phyloP scores from a whole-genome alignment of 2,329 filamentous ascomycete species.

The Pseudocercospora musae region DNA sequence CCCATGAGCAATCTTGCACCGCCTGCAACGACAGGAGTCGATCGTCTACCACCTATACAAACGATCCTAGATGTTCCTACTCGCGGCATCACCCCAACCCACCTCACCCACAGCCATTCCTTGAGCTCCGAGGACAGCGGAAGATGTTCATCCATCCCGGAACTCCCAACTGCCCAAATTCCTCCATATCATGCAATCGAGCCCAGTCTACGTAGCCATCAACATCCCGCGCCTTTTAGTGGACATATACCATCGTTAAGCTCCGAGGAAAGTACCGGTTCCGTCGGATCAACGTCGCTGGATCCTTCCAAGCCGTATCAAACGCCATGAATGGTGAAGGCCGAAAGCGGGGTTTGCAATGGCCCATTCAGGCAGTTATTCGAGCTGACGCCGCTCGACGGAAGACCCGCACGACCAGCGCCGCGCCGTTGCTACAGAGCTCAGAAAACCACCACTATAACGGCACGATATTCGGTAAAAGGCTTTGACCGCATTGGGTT shows the following conservation, averaged over 20 bases:
- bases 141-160: constrained; percentile 13
- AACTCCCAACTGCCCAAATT: background rate
- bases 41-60: constrained; percentile 23
- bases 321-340: constrained; percentile 12
- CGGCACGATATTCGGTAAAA: background rate
- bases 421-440: background rate
- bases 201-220: constrained; percentile 4
- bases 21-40: constrained; percentile 10
- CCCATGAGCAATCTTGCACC: constrained; percentile 3
- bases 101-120: constrained; percentile 20
- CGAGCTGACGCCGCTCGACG: background rate
- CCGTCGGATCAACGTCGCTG: constrained; percentile 17
- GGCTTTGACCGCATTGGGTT: background rate
- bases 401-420: background rate
- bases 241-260: constrained; percentile 10
- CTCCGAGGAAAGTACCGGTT: constrained; percentile 23
- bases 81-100: constrained; percentile 10
- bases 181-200: constrained; percentile 2
- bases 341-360: background rate
- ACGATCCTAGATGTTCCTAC: constrained; percentile 20
- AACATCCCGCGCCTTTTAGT: background rate
- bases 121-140: constrained; percentile 25
- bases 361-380: background rate
- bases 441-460: background rate
- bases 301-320: constrained; percentile 17